Base-by-base conservation (phyloP, 2,329 filamentous ascomycete genomes). In the Beauveria rudraprayagi region DNA sequence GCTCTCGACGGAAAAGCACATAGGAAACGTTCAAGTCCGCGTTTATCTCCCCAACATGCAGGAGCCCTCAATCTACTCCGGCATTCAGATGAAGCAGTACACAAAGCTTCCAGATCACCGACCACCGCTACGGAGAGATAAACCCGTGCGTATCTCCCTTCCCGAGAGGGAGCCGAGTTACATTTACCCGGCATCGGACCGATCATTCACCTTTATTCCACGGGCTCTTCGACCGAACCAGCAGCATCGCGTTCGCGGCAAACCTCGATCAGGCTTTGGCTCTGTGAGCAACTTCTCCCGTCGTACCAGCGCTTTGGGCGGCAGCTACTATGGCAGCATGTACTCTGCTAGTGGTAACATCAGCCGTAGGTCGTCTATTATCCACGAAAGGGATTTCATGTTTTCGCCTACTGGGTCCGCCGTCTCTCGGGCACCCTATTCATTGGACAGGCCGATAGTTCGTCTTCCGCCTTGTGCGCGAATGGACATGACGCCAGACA, bases 171-270 rank as follows among this genome's bases (percentile, higher is more conserved):
- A 85, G 14, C 90, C 91, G 41, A 86, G 90, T 64, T 97, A 97
- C 73, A 92, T 97, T 63, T 96, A 94, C 75, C 94, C 94, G 6
- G 89, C 92, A 2, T 81, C 84, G 52, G 92, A 97, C 68, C 83
- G 94, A 65, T 97, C 94, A 0, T 99, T 99, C 73, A 96, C 97
- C 68, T 99, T 99, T 76, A 99, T 99, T 63, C 94, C 94, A 14
- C 84, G 94, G 66, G 93, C 93, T 11, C 83, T 97, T 77, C 86
- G 94, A 66, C 94, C 94, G 16, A 97, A 96, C 71, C 92, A 96
- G 72, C 91, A 96, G 77, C 90, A 95, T 75, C 84, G 86, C 82
- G 89, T 70, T 62, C 71, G 73, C 53, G 89, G 88, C 63, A 88
- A 90, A 70, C 86, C 90, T 43, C 83, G 87, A 62, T 89, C 90